A percentile compares a stretch with the other conserved stretches of the same genome.
phyloP scores from a whole-genome alignment of 2,329 filamentous ascomycete genomes.

The Xylaria sp. region DNA sequence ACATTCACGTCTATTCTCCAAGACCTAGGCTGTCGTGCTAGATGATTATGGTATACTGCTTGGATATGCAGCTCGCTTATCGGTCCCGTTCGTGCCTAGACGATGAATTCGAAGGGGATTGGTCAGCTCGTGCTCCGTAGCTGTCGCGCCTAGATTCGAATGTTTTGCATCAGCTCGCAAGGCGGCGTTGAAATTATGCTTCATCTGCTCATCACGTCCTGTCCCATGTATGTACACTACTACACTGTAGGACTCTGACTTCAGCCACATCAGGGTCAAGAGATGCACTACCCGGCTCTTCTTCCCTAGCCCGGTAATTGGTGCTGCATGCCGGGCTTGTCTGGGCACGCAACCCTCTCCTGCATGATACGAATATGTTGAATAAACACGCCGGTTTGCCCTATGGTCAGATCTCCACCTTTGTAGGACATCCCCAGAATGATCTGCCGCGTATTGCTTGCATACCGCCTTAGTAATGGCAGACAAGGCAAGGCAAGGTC shows the following conservation, averaged over 20 bases:
- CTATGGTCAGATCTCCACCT: conserved; percentile 22
- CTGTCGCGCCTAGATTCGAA: conserved; percentile 22
- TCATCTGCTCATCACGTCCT: conserved; percentile 7
- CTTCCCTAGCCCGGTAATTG: conserved; percentile 29
- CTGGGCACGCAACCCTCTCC: conserved; percentile 18
- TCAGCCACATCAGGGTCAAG: conserved; percentile 18
- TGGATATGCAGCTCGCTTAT: conserved; percentile 37
- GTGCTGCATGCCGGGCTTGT: conserved; percentile 10
- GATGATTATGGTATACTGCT: conserved; percentile 7
- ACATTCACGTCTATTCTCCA: not conserved
- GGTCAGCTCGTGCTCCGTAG: conserved; percentile 14
- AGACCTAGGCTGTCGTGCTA: conserved; percentile 6
- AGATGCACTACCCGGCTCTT: conserved; percentile 36
- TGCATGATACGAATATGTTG: conserved; percentile 34
- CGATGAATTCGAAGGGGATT: conserved; percentile 18
- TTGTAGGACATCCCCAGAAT: conserved; percentile 28
- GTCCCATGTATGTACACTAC: not conserved
- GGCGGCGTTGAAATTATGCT: conserved; percentile 18
- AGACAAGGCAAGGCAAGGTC: conserved; percentile 11
- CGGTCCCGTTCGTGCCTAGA: conserved; percentile 30
- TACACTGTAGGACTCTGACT: conserved; percentile 12
- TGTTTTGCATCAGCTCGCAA: conserved; percentile 32
- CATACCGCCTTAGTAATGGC: conserved; percentile 28
- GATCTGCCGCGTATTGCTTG: conserved; percentile 29
- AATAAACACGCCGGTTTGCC: conserved; percentile 28